Conservation (phyloP, 1,284 basidiomycete species). For the Fomitopsis schrenkii region DNA sequence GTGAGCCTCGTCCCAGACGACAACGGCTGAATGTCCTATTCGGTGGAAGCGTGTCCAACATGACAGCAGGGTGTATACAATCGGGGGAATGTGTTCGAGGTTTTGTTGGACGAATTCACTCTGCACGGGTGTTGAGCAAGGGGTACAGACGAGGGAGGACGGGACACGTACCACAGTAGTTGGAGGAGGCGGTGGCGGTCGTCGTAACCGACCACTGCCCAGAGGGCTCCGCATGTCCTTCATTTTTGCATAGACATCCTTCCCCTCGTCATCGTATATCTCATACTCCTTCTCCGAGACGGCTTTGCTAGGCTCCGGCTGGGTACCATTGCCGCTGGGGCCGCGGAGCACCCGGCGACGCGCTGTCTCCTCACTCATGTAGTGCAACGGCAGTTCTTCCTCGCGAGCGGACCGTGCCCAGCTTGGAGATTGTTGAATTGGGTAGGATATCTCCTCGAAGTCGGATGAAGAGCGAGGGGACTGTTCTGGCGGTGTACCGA, state of each 20-base stretch:
- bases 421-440: slow-evolving; percentile 34
- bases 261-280: slow-evolving; percentile 62
- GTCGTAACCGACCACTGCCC: slow-evolving; percentile 57
- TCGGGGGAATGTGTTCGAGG: slow-evolving; percentile 76
- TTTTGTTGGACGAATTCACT: slow-evolving; percentile 80
- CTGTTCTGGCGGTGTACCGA: slow-evolving; percentile 48
- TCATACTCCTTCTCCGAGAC: slow-evolving; percentile 29
- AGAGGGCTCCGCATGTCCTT: slow-evolving; percentile 44
- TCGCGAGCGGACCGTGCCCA: slow-evolving; percentile 34
- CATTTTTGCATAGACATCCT: slow-evolving; percentile 70
- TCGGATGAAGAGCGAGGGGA: slow-evolving; percentile 48
- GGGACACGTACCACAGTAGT: slow-evolving; percentile 57
- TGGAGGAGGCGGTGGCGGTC: slow-evolving; percentile 60
- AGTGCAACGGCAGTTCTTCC: slow-evolving; percentile 63
- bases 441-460: slow-evolving; percentile 68
- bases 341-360: slow-evolving; percentile 53
- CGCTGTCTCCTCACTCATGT: slow-evolving; percentile 68
- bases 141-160: slow-evolving; percentile 1
- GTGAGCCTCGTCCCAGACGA: slow-evolving; percentile 99
- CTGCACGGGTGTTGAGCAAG: slow-evolving; percentile 33
- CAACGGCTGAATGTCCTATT: slow-evolving; percentile 84
- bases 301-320: slow-evolving; percentile 30
- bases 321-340: slow-evolving; percentile 33
- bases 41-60: slow-evolving; percentile 94
- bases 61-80: slow-evolving; percentile 88